These are phyloP conservation scores for Tulasnella sp. DNA, from an alignment of 768 basidiomycete genomes.

Conservation along the genomic window DNA sequence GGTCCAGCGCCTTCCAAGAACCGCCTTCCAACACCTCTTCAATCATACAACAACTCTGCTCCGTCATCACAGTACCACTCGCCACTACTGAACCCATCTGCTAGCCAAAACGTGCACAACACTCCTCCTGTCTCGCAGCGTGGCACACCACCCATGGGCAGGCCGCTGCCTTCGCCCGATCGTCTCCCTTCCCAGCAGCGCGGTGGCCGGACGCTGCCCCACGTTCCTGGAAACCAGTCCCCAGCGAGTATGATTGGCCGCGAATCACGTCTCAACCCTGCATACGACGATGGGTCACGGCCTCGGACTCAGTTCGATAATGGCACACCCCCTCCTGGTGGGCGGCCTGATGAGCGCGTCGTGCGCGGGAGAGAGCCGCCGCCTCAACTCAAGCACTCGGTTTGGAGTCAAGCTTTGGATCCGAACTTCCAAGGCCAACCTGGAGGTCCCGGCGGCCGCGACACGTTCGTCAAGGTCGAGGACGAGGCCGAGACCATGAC, in stretches of 20 bases:
- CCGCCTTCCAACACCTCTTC: neutral
- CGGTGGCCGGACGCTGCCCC: neutral
- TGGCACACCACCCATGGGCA: conserved; percentile 5
- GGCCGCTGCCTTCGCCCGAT: conserved; percentile 11
- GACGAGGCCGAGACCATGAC: conserved; percentile 73
- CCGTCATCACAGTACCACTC: conserved; percentile 10
- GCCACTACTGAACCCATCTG: neutral
- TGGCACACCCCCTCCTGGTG: neutral
- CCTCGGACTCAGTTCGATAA: neutral
- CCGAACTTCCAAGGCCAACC: conserved; percentile 38
- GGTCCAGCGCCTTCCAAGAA: conserved; percentile 4
- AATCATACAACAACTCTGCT: neutral
- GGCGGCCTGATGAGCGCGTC: conserved; percentile 19
- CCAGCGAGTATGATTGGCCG: neutral
- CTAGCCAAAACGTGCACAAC: neutral
- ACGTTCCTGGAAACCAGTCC: conserved; percentile 15
- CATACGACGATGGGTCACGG: neutral
- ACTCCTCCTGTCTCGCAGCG: conserved; percentile 3
- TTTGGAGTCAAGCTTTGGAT: conserved; percentile 88
- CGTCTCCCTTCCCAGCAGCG: neutral
- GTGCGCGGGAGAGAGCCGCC: conserved; percentile 40
- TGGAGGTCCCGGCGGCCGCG: conserved; percentile 32
- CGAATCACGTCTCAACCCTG: neutral
- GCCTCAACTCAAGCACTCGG: conserved; percentile 48
- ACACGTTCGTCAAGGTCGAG: conserved; percentile 54